Conservation (phyloP, 495 filamentous ascomycete genomes). For the Penicillium pancosmium region DNA sequence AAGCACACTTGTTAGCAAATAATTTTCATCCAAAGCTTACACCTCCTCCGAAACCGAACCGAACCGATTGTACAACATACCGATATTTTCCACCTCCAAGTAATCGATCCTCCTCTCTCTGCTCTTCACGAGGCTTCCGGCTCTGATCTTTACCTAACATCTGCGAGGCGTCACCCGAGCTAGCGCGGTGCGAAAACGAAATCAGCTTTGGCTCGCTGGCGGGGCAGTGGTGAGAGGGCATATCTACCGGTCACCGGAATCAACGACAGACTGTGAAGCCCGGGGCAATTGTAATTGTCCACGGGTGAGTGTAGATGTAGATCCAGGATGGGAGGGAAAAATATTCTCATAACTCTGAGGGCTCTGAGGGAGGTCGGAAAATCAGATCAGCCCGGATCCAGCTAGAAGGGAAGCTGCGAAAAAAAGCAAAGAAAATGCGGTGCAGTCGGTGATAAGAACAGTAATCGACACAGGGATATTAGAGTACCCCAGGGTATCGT, state of each 20-base stretch:
- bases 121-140: constrained; percentile 11
- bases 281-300: constrained; percentile 27
- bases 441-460: neutral
- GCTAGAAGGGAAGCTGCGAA: neutral
- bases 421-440: neutral
- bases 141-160: constrained; percentile 23
- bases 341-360: constrained; percentile 38
- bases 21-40: neutral
- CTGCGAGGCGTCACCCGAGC: constrained; percentile 18
- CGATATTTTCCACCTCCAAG: constrained; percentile 16
- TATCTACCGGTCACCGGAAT: constrained; percentile 35
- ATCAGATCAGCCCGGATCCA: neutral
- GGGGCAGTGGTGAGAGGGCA: constrained; percentile 15
- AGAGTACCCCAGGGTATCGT: too few relatives aligned
- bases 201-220: constrained; percentile 19
- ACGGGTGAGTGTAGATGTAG: constrained; percentile 27
- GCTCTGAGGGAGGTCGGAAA: constrained; percentile 13
- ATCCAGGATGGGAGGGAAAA: constrained; percentile 15
- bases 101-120: constrained; percentile 33
- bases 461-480: neutral
- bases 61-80: constrained; percentile 15
- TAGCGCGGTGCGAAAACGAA: constrained; percentile 8
- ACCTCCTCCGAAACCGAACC: neutral
- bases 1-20: neutral
- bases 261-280: constrained; percentile 28